Evolutionary conservation across 2,329 filamentous ascomycete genomes (phyloP), one percentile per base, ranked within the genome.

Genomic region (Colletotrichum lentis): DNA sequence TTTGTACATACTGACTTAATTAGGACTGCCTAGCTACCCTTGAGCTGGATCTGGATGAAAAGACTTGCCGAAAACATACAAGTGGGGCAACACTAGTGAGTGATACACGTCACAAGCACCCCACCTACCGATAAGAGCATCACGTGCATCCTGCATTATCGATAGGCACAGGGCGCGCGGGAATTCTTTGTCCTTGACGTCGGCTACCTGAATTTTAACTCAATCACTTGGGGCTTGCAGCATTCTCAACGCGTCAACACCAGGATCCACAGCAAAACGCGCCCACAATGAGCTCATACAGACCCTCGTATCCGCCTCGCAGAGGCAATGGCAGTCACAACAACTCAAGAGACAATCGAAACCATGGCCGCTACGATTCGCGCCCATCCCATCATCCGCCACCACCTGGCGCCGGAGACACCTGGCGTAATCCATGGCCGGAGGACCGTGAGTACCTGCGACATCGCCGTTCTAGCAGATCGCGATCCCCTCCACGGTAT

Each of bases 381-480:
- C 64, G 54, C 11, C 20, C 53, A 31, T 60, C 57, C 16, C 46
- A 31, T 18, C 53, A 62, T 20, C 63, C 52, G 18, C 63, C 57
- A 12, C 67, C 67, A 35, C 63, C 63, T 31, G 63, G 56, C 37
- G 57, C 55, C 14, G 49, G 49, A 39, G 63, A 63, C 41, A 53
- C 31, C 35, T 68, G 62, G 62, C 54, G 65, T 24, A 54, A 59
- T 55, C 65, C 65, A 14, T 68, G 67, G 67, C 64, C 57, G 18
- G 67, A 69, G 39, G 67, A 69, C 54, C 67, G 67, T 67, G 63
- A 69, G 62, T 69, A 67, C 43, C 57, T 57, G 44, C 67, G 63
- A 49, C 67, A 39, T 35, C 63, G 63, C 55, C 63, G 46, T 35
- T 50, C 46, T 31, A 63, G 52, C 43, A 50, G 61, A 54, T 64